Evolutionary conservation across 176 grass and related monocot species (phyloP), one percentile per base, ranked within the genome.

Genomic region (Cenchrus fungigraminus): DNA sequence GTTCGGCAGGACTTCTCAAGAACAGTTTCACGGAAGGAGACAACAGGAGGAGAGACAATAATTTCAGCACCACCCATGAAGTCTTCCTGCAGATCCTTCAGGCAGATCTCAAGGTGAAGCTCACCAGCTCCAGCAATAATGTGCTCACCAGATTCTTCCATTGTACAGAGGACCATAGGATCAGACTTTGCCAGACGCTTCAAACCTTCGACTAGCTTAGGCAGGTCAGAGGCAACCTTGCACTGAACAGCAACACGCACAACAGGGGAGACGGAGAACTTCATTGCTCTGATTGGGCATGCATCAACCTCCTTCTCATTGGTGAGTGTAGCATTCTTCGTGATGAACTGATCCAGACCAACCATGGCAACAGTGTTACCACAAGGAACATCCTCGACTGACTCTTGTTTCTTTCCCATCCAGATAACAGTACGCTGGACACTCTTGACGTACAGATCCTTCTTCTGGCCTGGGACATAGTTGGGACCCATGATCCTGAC

Each of bases 311-410:
- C 92, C 72, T 94, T 89, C 77, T 94, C 92, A n/a, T 91, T 89
- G 14, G 92, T 91, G 4, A 94, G 59, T 32, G 92, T 94, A 40
- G 92, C 92, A 50, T 94, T 94, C 81, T 91, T 94, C 19, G 89
- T 94, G 67, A 94, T 91, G 20, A 82, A 94, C 81, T 94, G 92
- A 78, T 94, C 92, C 43, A 94, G 25, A 57, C 92, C 92, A 78
- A 91, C 92, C 89, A 94, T 74, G n/a, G 92, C 92, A 9, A 94
- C 92, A 16, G 92, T 94, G 80, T 94, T 94, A 56, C 92, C 92
- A 45, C 92, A 94, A 34, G 92, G 92, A 65, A 91, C 92, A 84
- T 91, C 92, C 74, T 94, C 88, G 8, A 94, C 92, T 2, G 92
- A 94, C 54, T 94, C 92, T 29, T 94, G 92, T 32, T 62, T 94